phyloP scores from a whole-genome alignment of 2,329 filamentous ascomycete genomes.

The Phialophora macrospora region DNA sequence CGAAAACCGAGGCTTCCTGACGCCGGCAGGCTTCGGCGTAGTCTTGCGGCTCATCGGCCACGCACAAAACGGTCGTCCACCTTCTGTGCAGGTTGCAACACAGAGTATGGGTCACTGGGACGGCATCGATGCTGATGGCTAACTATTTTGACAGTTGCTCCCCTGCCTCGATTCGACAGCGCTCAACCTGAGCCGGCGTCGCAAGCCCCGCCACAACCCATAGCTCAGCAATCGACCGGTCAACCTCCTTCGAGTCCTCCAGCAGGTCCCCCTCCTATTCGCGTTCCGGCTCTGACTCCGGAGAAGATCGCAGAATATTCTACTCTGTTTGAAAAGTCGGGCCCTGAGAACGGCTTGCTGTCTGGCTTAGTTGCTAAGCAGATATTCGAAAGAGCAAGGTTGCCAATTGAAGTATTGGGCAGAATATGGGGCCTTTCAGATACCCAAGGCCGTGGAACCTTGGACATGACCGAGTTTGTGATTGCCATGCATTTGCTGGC shows the following conservation, averaged over 20 bases:
- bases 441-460: slow-evolving; percentile 84
- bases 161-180: slow-evolving; percentile 87
- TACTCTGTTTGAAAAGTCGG: slow-evolving; percentile 87
- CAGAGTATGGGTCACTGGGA: slow-evolving; percentile 59
- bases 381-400: slow-evolving; percentile 90
- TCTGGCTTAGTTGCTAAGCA: slow-evolving; percentile 77
- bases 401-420: slow-evolving; percentile 89
- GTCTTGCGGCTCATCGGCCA: slow-evolving; percentile 94
- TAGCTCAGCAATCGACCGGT: slow-evolving; percentile 59
- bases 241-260: slow-evolving; percentile 56
- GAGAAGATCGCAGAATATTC: slow-evolving; percentile 91
- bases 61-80: slow-evolving; percentile 84
- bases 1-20: slow-evolving; percentile 93
- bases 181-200: slow-evolving; percentile 19
- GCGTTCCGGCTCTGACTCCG: slow-evolving; percentile 84
- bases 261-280: slow-evolving; percentile 67
- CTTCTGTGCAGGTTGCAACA: slow-evolving; percentile 78
- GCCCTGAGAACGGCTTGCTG: slow-evolving; percentile 74
- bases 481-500: slow-evolving; percentile 97
- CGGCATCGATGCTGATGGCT: slow-evolving; percentile 10
- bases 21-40: slow-evolving; percentile 88
- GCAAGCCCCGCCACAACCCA: slow-evolving; percentile 40
- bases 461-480: slow-evolving; percentile 90
- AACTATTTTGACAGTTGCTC: slow-evolving; percentile 61
- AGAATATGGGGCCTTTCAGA: slow-evolving; percentile 96